A percentile compares a stretch with the other conserved stretches of the same genome.
Conservation (phyloP, 2,329 filamentous ascomycete species). For the Coniochaeta sp. region DNA sequence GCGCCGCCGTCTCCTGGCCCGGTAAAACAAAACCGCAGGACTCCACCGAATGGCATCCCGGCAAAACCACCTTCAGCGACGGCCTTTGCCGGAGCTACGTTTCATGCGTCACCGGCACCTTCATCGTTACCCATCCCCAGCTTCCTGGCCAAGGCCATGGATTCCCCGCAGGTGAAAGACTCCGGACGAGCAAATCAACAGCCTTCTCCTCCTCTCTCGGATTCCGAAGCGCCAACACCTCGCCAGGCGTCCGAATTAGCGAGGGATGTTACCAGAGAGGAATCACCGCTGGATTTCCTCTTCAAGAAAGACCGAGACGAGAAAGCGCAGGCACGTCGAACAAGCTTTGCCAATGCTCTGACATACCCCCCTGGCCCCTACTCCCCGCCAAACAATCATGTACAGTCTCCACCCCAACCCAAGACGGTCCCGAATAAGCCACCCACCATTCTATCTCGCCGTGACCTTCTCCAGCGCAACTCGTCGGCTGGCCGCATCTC, state of each 20-base stretch:
- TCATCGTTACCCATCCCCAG: conserved; percentile 86
- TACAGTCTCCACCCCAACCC: conserved; percentile 18
- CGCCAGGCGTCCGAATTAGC: conserved; percentile 26
- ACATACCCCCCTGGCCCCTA: conserved; percentile 32
- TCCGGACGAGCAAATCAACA: conserved; percentile 32
- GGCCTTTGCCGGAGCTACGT: conserved; percentile 87
- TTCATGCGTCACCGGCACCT: conserved; percentile 88
- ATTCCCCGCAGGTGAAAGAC: conserved; percentile 46
- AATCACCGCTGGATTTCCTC: conserved; percentile 82
- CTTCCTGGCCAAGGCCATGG: conserved; percentile 70
- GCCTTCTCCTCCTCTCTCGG: conserved; percentile 44
- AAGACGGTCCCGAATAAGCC: conserved; percentile 25
- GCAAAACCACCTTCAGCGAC: conserved; percentile 40
- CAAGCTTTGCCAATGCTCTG: conserved; percentile 40
- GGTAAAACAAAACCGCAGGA: conserved; percentile 32
- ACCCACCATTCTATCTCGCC: conserved; percentile 20
- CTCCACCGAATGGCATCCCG: conserved; percentile 33
- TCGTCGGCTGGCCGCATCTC: conserved; percentile 50
- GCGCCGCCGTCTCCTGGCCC: conserved; percentile 31
- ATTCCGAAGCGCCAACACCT: conserved; percentile 41
- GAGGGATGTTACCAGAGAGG: conserved; percentile 31
- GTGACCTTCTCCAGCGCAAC: conserved; percentile 34
- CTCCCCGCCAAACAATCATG: conserved; percentile 38
- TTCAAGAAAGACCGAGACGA: conserved; percentile 83
- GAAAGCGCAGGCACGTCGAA: conserved; percentile 52